Evolutionary conservation across 1,139 yeast genomes (phyloP), one percentile per base, ranked within the genome.

Genomic region (Magnusiomyces sp.): DNA sequence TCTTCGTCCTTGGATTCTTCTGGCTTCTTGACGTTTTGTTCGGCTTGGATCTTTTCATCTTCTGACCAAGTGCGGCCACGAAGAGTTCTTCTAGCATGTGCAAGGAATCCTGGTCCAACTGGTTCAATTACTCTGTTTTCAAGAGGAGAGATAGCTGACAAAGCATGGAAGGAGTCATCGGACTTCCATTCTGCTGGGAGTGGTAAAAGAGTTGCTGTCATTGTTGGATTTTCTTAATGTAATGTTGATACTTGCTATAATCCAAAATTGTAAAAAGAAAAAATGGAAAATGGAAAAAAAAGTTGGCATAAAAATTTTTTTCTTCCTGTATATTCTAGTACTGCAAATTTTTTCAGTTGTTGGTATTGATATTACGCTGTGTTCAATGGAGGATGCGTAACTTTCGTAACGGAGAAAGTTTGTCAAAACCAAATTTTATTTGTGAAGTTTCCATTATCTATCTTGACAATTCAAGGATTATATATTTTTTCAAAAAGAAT

Each of bases 31-130:
- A 87, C 95, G 69, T 87, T 87, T 71, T 81, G 83, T 68, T 83
- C 95, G 55, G 96, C 97, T 75, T 90, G 95, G 61, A 89, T 74
- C 68, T 85, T 83, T 73, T 92, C 98, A 65, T 80, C 92, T 71
- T 94, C 97, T 49, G 97, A 88, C 96, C 97, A 92, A 53, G 97
- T 88, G 73, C 95, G 96, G 69, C 96, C 96, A 72, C 96, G 82
- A 61, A 90, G 76, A 55, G 95, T 81, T 76, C 98, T 85, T 60
- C 95, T 83, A 54, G 98, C 98, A 65, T 94, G 98, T 52, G 97
- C 96, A 64, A 94, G 76, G 73, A 88, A 92, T 67, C 79, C 85
- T 58, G 94, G 94, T 50, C 99, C 99, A 59, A 90, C 97, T 38
- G 98, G 97, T 72, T 92, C 98, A 58, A 90, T 76, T 55, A 92